These are phyloP conservation scores for Blastobotrys mokoenaii DNA, from an alignment of 805 yeast species.

Conservation along the genomic window DNA sequence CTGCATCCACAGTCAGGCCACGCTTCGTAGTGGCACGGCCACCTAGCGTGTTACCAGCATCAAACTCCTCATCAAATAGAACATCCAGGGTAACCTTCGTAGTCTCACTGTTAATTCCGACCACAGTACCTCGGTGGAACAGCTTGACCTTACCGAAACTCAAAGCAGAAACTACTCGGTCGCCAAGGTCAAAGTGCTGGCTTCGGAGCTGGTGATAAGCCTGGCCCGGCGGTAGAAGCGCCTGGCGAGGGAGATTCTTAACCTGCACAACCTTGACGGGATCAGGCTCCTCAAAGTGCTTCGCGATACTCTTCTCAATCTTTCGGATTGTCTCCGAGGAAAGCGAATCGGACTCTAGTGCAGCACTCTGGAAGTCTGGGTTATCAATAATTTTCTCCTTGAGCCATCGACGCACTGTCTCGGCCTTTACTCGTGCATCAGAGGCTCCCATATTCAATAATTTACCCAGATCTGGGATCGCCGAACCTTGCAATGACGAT, in stretches of 20 bases:
- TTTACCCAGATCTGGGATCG: slow-evolving; percentile 18
- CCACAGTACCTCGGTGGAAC: slow-evolving; percentile 84
- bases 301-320: slow-evolving; percentile 54
- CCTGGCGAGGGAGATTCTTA: slow-evolving; percentile 76
- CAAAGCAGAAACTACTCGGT: slow-evolving; percentile 76
- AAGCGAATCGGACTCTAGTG: slow-evolving; percentile 71
- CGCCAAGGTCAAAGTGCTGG: slow-evolving; percentile 81
- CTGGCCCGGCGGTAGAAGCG: slow-evolving; percentile 66
- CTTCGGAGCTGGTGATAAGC: slow-evolving; percentile 63
- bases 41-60: slow-evolving; percentile 75
- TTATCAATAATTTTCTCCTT: slow-evolving; percentile 33
- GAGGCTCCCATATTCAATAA: slow-evolving; percentile 20
- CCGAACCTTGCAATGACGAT: slow-evolving; percentile 18
- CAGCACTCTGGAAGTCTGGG: slow-evolving; percentile 47
- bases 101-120: slow-evolving; percentile 54
- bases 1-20: slow-evolving; percentile 76
- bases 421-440: slow-evolving; percentile 29
- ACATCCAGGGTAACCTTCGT: slow-evolving; percentile 55
- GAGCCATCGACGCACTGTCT: slow-evolving; percentile 36
- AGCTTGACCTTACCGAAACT: slow-evolving; percentile 85
- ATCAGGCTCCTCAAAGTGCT: slow-evolving; percentile 31
- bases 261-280: slow-evolving; percentile 46
- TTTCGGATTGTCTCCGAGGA: slow-evolving; percentile 55
- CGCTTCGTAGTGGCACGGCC: slow-evolving; percentile 72
- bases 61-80: slow-evolving; percentile 72